Evolutionary conservation across 73 alveolate genomes (phyloP).

Genomic region (Symbiodinium natans): DNA sequence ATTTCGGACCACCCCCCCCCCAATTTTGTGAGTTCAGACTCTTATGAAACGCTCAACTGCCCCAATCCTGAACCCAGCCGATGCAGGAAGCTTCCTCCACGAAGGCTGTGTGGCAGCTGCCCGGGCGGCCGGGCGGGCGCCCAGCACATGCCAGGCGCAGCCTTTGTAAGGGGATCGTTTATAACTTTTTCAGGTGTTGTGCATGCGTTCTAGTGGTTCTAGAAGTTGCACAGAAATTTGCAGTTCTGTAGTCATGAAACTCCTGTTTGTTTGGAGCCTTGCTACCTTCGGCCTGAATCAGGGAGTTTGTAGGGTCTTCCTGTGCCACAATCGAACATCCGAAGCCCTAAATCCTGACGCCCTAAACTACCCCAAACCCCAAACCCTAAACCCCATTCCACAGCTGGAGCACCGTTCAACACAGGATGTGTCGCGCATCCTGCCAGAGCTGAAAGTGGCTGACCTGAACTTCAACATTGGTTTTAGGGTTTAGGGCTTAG

Average conservation of each 20-base stretch:
- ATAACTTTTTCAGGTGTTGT: background rate
- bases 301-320: background rate
- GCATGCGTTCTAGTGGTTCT: background rate
- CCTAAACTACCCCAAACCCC: background rate
- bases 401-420: too few species aligned
- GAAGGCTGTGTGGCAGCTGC: constrained; percentile 41
- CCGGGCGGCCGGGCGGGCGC: background rate
- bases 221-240: background rate
- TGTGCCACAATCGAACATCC: background rate
- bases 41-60: too few species aligned
- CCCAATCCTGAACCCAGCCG: too few species aligned
- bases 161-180: background rate
- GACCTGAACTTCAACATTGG: background rate
- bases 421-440: constrained; percentile 51
- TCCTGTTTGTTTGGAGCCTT: background rate
- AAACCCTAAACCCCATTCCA: too few species aligned
- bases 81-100: constrained; percentile 40
- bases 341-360: background rate
- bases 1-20: too few species aligned
- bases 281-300: background rate
- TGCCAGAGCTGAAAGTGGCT: constrained; percentile 23
- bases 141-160: background rate
- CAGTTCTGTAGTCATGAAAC: background rate
- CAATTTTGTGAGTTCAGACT: too few species aligned
- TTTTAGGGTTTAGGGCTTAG: too few species aligned